phyloP scores from a whole-genome alignment of 2,329 filamentous ascomycete genomes.

The Cadophora gregata region DNA sequence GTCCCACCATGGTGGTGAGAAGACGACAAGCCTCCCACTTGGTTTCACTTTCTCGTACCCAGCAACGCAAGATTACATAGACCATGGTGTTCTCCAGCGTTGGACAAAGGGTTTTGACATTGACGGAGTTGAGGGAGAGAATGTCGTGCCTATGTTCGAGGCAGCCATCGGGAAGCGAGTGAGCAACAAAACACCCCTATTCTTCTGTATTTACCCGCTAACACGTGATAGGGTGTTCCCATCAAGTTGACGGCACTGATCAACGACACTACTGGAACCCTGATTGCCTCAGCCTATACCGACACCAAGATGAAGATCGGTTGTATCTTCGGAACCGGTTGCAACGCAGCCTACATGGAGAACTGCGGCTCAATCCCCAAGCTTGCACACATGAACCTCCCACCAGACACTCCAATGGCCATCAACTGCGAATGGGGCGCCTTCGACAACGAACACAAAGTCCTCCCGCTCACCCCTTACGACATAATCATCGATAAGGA shows the following conservation, averaged over 20 bases:
- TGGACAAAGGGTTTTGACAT: constrained; percentile 99
- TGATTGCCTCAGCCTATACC: constrained; percentile 98
- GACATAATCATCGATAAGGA: constrained; percentile 88
- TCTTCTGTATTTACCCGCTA: constrained; percentile 25
- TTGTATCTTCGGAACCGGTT: constrained; percentile 97
- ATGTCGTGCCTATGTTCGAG: constrained; percentile 89
- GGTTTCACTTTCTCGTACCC: constrained; percentile 98
- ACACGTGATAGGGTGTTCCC: constrained; percentile 71
- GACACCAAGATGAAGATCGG: constrained; percentile 91
- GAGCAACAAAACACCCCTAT: constrained; percentile 38
- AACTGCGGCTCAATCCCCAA: constrained; percentile 90
- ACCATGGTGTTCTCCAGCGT: constrained; percentile 88
- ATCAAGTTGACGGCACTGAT: constrained; percentile 93
- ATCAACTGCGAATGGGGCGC: constrained; percentile 99
- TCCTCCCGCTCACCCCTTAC: constrained; percentile 85
- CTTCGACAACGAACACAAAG: constrained; percentile 91
- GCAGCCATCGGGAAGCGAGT: constrained; percentile 74
- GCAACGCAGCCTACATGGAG: constrained; percentile 99
- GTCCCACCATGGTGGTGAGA: constrained; percentile 75
- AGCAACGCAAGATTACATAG: constrained; percentile 90
- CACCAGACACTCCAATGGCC: constrained; percentile 82
- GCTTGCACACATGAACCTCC: constrained; percentile 88
- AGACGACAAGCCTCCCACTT: constrained; percentile 72
- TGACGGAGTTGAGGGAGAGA: constrained; percentile 84
- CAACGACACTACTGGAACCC: constrained; percentile 96